Base-by-base conservation (phyloP, 805 yeast species). In the Wickerhamomyces sydowiorum region DNA sequence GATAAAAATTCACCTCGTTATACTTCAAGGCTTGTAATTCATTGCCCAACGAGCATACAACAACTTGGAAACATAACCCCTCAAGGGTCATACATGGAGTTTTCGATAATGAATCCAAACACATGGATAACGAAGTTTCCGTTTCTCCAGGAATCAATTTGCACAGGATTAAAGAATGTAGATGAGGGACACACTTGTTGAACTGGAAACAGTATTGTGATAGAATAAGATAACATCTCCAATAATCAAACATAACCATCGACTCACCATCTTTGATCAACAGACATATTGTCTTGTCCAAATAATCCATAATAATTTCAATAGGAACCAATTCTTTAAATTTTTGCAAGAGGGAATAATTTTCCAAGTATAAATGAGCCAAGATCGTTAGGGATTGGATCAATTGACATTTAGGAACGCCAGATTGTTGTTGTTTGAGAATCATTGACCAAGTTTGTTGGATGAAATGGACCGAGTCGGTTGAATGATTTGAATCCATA, bases 171-270 rank as follows among this genome's bases (percentile, higher is more conserved):
- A 54, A 48, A 9, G 46, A 28, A 48, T 69, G 69, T 13, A 59
- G 47, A 15, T 65, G 59, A 2, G 77, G 70, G 2, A 76, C 72
- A 1, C 64, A 56, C 42, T 67, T 65, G 48, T 66, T 63, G 48
- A 59, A 66, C 18, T 59, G 52, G 37, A 65, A 59, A 15, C 70
- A 60, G 47, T 69, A 72, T 25, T 65, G 65, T 1, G 80, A 70
- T 12, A 76, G 59, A 12, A 76, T 49, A 7, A 66, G 54, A 47
- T 73, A 76, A 15, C 76, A 68, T 45, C 67, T 64, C 81, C 81
- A 76, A 41, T 62, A 62, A 40, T 63, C 56, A 31, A 54, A 46
- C 13, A 14, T 7, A 20, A 55, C 43, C 32, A 21, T 31, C n/a
- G n/a, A n/a, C n/a, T n/a, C n/a, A 12, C 29, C 37, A n/a, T 24